Evolutionary conservation across 2,329 filamentous ascomycete genomes (phyloP).

Genomic region (Penicillium sp.): DNA sequence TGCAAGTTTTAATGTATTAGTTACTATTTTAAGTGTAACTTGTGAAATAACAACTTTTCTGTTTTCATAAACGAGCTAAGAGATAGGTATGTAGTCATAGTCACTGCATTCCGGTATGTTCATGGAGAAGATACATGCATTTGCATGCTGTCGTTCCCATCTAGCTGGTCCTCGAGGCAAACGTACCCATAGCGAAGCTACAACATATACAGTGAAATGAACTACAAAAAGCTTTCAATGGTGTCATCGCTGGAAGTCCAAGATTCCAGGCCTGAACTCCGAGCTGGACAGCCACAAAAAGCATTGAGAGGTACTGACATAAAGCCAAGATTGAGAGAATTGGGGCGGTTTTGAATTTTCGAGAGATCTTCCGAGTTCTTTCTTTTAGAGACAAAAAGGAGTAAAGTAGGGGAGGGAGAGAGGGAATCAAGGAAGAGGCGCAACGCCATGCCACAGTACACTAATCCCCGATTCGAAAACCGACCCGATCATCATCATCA

Average conservation of each 20-base stretch:
- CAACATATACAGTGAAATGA: neutral
- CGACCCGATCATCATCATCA: constrained; percentile 42
- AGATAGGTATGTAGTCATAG: neutral
- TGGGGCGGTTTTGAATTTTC: constrained; percentile 38
- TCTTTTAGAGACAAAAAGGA: constrained; percentile 35
- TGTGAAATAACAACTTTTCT: neutral
- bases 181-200: neutral
- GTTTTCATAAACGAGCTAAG: neutral
- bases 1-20: neutral
- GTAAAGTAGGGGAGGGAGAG: constrained; percentile 19
- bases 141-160: neutral
- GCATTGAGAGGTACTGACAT: constrained; percentile 3
- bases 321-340: constrained; percentile 26
- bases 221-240: neutral
- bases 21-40: neutral
- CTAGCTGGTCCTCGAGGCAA: neutral
- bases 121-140: neutral
- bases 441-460: constrained; percentile 39
- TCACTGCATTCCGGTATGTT: neutral
- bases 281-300: neutral
- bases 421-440: constrained; percentile 32
- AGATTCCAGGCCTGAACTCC: neutral
- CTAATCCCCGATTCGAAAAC: constrained; percentile 37
- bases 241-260: neutral
- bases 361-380: constrained; percentile 38